Percentiles rank a stretch among this genome's conserved stretches.
Evolutionary conservation across 371 early-diverging fungal species (phyloP).

Genomic region (Actinomucor elegans): DNA sequence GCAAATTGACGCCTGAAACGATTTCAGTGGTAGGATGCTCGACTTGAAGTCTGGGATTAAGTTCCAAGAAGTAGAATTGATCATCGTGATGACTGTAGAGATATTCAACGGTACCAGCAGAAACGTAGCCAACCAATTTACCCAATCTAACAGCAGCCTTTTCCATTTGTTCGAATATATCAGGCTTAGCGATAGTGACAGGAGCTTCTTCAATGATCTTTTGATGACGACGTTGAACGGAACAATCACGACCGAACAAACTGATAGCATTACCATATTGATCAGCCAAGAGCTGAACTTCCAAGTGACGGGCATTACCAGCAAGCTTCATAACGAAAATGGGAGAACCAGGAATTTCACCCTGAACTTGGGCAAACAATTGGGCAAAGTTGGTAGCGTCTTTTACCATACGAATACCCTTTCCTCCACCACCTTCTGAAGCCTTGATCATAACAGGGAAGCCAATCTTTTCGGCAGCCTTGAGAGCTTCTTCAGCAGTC

Average conservation of each 20-base stretch:
- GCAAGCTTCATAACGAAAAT: conserved; percentile 97
- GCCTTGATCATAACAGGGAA: conserved; percentile 99
- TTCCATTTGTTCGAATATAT: conserved; percentile 90
- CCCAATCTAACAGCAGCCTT: conserved; percentile 94
- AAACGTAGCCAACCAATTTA: conserved; percentile 92
- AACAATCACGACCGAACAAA: conserved; percentile 98
- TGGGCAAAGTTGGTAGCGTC: conserved; percentile 70
- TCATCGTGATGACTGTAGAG: conserved; percentile 86
- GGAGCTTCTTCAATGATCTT: conserved; percentile 97
- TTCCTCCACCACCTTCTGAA: conserved; percentile 99
- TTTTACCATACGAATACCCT: conserved; percentile 95
- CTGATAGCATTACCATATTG: conserved; percentile 96
- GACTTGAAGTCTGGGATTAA: conserved; percentile 98
- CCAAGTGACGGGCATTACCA: conserved; percentile 95
- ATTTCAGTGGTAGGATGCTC: conserved; percentile 99
- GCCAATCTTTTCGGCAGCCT: conserved; percentile 85
- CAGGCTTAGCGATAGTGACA: conserved; percentile 85
- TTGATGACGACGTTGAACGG: conserved; percentile 98
- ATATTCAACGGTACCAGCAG: conserved; percentile 98
- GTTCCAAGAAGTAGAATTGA: conserved; percentile 95
- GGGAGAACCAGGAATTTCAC: conserved; percentile 96
- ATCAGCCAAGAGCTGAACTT: conserved; percentile 97
- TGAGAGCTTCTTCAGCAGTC: conserved; percentile 75
- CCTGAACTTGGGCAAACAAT: conserved; percentile 83
- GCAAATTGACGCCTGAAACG: conserved; percentile 97